These are phyloP conservation scores for Rhizoclosmatium globosum DNA, from an alignment of 192 early-diverging fungal genomes.

Conservation along the genomic window DNA sequence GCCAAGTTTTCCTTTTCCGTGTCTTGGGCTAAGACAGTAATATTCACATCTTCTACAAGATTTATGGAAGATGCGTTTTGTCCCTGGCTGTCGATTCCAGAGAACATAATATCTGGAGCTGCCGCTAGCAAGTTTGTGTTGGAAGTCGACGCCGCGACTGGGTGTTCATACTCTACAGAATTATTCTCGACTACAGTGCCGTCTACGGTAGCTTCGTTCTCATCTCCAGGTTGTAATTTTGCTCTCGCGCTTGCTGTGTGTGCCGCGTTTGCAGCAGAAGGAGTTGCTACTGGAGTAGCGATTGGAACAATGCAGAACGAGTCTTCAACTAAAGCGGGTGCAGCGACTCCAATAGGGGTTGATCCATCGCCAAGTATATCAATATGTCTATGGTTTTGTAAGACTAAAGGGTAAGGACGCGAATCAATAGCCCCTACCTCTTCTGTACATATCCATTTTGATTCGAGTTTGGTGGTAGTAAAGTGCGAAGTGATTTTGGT, in stretches of 20 bases:
- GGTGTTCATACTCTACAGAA: background rate
- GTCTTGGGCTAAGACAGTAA: slow-evolving; percentile 4
- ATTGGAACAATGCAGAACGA: background rate
- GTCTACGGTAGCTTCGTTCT: background rate
- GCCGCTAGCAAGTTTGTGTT: background rate
- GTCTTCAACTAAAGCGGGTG: slow-evolving; percentile 31
- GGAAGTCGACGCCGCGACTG: background rate
- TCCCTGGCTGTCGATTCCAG: slow-evolving; percentile 27
- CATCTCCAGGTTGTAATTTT: background rate
- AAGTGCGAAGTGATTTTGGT: slow-evolving; percentile 4
- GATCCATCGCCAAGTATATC: slow-evolving; percentile 24
- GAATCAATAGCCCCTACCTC: too few species aligned
- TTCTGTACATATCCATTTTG: slow-evolving; percentile 12
- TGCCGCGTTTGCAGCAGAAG: background rate
- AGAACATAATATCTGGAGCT: slow-evolving; percentile 11
- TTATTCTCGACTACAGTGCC: background rate
- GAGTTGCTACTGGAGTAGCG: background rate
- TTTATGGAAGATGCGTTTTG: background rate
- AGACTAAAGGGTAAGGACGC: background rate
- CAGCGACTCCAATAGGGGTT: slow-evolving; percentile 13
- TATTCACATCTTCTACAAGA: slow-evolving; percentile 5
- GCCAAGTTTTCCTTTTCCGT: slow-evolving; percentile 46
- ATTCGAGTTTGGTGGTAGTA: slow-evolving; percentile 29
- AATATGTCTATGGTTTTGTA: background rate
- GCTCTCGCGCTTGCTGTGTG: background rate